Evolutionary conservation across 2,329 filamentous ascomycete species (phyloP).

Genomic region (Xylariaceae sp.): DNA sequence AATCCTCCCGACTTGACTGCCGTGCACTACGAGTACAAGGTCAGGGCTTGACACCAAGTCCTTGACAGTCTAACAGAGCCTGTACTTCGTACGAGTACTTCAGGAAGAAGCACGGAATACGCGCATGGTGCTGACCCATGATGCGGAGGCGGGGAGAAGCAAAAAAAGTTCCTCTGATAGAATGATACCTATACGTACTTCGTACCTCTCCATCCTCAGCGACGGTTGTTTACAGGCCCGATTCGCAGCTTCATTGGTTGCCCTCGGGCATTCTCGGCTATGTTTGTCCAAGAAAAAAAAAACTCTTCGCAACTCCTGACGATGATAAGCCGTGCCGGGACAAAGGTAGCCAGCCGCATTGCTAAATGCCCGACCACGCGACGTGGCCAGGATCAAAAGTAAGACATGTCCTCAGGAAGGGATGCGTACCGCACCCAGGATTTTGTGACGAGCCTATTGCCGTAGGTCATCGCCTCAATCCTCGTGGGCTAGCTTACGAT

Average conservation of each 20-base stretch:
- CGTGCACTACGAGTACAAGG: neutral
- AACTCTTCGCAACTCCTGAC: neutral
- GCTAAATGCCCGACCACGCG: neutral
- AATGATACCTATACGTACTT: neutral
- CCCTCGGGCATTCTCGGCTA: constrained; percentile 9
- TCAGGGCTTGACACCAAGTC: too few species aligned
- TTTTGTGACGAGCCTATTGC: neutral
- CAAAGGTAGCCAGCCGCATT: constrained; percentile 3
- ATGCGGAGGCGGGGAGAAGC: neutral
- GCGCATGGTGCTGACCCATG: constrained; percentile 14
- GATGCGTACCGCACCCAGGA: neutral
- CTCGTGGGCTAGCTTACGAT: neutral
- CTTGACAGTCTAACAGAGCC: neutral
- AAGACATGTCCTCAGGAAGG: neutral
- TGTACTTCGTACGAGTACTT: too few species aligned
- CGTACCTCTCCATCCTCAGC: constrained; percentile 17
- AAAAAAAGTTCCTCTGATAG: neutral
- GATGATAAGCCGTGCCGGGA: constrained; percentile 6
- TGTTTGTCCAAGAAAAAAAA: neutral
- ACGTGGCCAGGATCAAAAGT: neutral
- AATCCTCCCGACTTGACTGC: neutral
- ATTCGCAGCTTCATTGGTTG: constrained; percentile 16
- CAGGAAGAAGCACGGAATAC: neutral
- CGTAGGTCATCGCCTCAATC: neutral
- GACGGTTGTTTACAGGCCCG: constrained; percentile 17